phyloP scores from a whole-genome alignment of 768 basidiomycete genomes.

The Boletales sp. region DNA sequence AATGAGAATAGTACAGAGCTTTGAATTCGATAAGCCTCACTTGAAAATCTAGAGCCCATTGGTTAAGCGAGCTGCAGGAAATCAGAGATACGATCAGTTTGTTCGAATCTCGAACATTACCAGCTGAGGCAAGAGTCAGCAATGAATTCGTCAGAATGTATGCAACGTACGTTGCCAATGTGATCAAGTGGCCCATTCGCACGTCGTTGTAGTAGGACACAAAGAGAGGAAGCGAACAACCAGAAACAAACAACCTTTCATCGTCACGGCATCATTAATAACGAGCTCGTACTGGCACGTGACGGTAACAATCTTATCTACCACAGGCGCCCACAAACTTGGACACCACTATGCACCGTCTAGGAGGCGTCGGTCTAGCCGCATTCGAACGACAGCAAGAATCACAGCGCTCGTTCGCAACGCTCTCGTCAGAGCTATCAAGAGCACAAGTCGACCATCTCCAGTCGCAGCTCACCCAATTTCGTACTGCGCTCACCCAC shows the following conservation, averaged over 20 bases:
- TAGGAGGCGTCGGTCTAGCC: conserved; percentile 81
- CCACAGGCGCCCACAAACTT: no score
- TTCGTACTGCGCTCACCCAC: conserved; percentile 71
- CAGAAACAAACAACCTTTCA: no score
- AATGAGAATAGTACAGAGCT: neutral
- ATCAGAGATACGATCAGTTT: conserved; percentile 9
- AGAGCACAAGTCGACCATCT: conserved; percentile 73
- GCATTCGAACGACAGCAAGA: conserved; percentile 88
- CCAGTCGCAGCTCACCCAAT: conserved; percentile 76
- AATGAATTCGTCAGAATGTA: neutral
- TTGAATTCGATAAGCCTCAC: conserved; percentile 35
- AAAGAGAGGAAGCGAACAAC: no score
- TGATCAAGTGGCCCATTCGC: conserved; percentile 80
- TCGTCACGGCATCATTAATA: no score
- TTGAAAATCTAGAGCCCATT: conserved; percentile 96
- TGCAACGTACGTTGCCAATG: conserved; percentile 73
- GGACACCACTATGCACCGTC: conserved; percentile 52
- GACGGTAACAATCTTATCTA: no score
- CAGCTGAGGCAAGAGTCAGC: conserved; percentile 18
- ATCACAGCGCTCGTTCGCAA: conserved; percentile 74
- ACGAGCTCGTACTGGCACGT: no score
- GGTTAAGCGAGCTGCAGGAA: conserved; percentile 75
- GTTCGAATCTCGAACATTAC: conserved; percentile 10
- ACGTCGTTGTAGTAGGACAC: neutral
- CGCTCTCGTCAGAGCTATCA: conserved; percentile 77